Base-by-base conservation (phyloP, 2,329 filamentous ascomycete genomes). In the Scedosporium dehoogii region DNA sequence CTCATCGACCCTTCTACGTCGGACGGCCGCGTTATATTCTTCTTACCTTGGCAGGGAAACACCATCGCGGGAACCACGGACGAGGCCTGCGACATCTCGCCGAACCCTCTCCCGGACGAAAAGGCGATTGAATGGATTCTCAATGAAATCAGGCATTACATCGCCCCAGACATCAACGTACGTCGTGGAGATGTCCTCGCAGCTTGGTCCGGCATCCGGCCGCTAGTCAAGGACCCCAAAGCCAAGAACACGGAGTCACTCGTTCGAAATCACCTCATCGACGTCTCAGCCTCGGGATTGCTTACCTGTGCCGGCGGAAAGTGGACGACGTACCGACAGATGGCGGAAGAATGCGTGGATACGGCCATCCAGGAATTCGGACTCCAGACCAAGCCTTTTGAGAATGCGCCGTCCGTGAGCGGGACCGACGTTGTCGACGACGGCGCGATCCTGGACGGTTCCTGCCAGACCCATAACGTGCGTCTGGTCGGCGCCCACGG, bases 311-410 rank as follows among this genome's bases (percentile, higher is more conserved):
- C 90, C 29, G 91, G 91, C 68, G 91, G 91, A 58, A 96, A 96
- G 76, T 96, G 91, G 91, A 96, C 91, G 2, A 96, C 91, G 1
- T 96, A 96, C 76, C 87, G 91, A 63, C 90, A 96, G 74, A 96
- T 96, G 91, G 90, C 91, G 23, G 90, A 96, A 75, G 90, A 96
- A 72, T 89, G 89, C 55, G 90, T 96, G 53, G 90, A 96, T 69
- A 87, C 89, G 69, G 89, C 91, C 9, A 82, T 94, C 72, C 79
- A 82, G 60, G 79, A 84, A 64, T 93, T 91, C 74, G 76, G 78
- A 7, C 81, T 94, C 42, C 73, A 80, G 61, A 76, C 87, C 3
- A 78, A 77, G 58, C 77, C 85, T 16, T 75, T 88, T 41, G 68
- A 74, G n/a, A 78, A 85, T 66, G 82, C 85, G 12, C 86, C 86